A percentile compares a stretch with the other conserved stretches of the same genome.
Evolutionary conservation across 2,329 filamentous ascomycete species (phyloP).

Genomic region (Cladosporium sp.): DNA sequence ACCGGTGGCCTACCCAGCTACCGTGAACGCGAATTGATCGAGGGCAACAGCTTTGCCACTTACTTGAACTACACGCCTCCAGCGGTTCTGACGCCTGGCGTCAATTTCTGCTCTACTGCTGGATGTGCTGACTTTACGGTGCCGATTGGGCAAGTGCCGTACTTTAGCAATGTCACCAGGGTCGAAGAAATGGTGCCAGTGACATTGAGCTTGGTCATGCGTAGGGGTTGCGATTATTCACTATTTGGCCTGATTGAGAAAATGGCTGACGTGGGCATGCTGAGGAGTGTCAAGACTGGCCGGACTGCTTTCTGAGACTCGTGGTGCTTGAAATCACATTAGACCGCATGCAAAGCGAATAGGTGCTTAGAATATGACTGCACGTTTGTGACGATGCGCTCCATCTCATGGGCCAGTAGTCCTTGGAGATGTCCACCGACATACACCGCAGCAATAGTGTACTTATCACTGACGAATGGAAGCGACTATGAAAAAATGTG

Average conservation of each 20-base stretch:
- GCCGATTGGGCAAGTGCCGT: slow-evolving; percentile 48
- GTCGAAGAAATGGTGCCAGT: slow-evolving; percentile 47
- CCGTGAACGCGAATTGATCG: slow-evolving; percentile 40
- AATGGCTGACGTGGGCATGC: slow-evolving; percentile 43
- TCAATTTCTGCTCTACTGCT: slow-evolving; percentile 25
- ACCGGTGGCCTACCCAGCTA: slow-evolving; percentile 46
- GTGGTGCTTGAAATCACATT: not conserved
- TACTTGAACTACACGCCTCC: slow-evolving; percentile 39
- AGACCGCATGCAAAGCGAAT: no score
- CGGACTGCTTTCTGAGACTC: slow-evolving; percentile 23
- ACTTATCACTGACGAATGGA: not conserved
- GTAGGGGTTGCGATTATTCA: slow-evolving; percentile 48
- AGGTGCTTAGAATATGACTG: no score
- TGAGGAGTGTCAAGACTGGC: slow-evolving; percentile 40
- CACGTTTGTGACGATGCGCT: no score
- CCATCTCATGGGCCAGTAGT: no score
- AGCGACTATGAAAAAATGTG: not conserved
- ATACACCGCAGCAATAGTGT: not conserved
- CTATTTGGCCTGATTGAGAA: slow-evolving; percentile 46
- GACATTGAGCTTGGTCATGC: slow-evolving; percentile 46
- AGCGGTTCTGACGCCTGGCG: slow-evolving; percentile 37
- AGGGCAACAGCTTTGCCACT: slow-evolving; percentile 36
- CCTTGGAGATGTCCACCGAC: no score
- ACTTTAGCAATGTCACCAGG: slow-evolving; percentile 44
- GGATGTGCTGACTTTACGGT: slow-evolving; percentile 38